Conservation (phyloP, 2,329 filamentous ascomycete species). For the Clarireedia paspali region DNA sequence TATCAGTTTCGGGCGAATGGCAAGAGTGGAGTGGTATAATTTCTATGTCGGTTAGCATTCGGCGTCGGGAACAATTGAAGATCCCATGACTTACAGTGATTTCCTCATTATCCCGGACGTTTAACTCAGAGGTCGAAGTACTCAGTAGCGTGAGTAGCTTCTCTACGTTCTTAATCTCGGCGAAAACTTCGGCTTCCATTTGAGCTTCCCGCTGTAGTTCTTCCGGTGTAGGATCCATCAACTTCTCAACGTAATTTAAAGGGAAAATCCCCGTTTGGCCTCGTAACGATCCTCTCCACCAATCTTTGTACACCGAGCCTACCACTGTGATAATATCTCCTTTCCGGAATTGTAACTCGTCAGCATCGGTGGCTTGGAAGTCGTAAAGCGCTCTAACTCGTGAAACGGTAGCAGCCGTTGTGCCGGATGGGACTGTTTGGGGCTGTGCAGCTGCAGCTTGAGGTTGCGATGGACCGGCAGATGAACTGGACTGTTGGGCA, state of each 20-base stretch:
- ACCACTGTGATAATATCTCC: slow-evolving; percentile 95
- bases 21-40: slow-evolving; percentile 85
- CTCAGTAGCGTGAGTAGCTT: slow-evolving; percentile 84
- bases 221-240: slow-evolving; percentile 87
- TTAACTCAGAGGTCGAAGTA: slow-evolving; percentile 70
- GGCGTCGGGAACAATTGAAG: background rate
- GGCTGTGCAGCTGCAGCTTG: slow-evolving; percentile 33
- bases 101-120: slow-evolving; percentile 92
- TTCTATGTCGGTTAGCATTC: slow-evolving; percentile 41
- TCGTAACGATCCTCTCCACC: slow-evolving; percentile 94
- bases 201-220: slow-evolving; percentile 92
- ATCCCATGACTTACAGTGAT: slow-evolving; percentile 58
- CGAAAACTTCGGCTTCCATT: slow-evolving; percentile 80
- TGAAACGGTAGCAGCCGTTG: slow-evolving; percentile 92
- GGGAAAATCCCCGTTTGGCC: slow-evolving; percentile 97
- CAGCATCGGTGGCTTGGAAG: slow-evolving; percentile 87
- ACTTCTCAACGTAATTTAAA: slow-evolving; percentile 96
- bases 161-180: slow-evolving; percentile 70
- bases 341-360: slow-evolving; percentile 92
- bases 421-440: slow-evolving; percentile 65
- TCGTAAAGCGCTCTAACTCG: slow-evolving; percentile 90
- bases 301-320: slow-evolving; percentile 98
- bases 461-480: slow-evolving; percentile 32
- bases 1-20: slow-evolving; percentile 93
- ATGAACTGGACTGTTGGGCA: slow-evolving; percentile 29